Evolutionary conservation across 306 rosid species (phyloP), one percentile per base, ranked within the genome.

Genomic region (Pachyrhizus erosus): DNA sequence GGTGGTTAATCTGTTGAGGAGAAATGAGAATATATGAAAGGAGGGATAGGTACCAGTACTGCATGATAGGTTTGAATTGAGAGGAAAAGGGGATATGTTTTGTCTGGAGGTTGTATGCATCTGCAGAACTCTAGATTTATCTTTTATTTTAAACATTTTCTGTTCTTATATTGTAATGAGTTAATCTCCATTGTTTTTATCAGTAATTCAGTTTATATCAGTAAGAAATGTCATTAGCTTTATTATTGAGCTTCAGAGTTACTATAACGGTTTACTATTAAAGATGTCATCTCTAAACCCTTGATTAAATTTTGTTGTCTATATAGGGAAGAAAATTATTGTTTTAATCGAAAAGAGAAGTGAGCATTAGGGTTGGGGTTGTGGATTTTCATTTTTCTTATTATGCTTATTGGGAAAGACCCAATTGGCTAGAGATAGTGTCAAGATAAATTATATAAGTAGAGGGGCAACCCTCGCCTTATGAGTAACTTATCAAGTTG

Each of bases 21-120:
- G 71, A 68, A 77, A 67, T 79, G 83, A 79, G 70, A 69, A 40
- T 79, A 68, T 24, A n/a, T 9, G 24, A 21, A 33, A 43, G 68
- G 76, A 37, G 24, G 76, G 57, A 79, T 79, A 57, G 7, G 31
- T 26, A 17, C 42, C 8, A 10, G 42, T 37, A 42, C 33, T 76
- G 45, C 45, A 13, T 60, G 57, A 7, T 42, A 42, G 55, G 40
- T 42, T 33, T 29, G 64, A 13, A 45, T 27, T 46, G 27, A n/a
- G 21, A 64, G 27, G 62, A 45, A 77, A 66, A 54, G 3, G 68
- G 51, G 2, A 31, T 45, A 40, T 37, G 21, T 13, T 14, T 10
- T 6, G 20, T 29, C 24, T 70, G n/a, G 58, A 6, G 51, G 62
- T 62, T 76, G 13, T 48, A 23, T 18, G 15, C 48, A 43, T 62